Percentiles rank a stretch among this genome's conserved stretches.
These are phyloP conservation scores for Mycena citricolor DNA, from an alignment of 1,284 basidiomycete species.

Conservation along the genomic window DNA sequence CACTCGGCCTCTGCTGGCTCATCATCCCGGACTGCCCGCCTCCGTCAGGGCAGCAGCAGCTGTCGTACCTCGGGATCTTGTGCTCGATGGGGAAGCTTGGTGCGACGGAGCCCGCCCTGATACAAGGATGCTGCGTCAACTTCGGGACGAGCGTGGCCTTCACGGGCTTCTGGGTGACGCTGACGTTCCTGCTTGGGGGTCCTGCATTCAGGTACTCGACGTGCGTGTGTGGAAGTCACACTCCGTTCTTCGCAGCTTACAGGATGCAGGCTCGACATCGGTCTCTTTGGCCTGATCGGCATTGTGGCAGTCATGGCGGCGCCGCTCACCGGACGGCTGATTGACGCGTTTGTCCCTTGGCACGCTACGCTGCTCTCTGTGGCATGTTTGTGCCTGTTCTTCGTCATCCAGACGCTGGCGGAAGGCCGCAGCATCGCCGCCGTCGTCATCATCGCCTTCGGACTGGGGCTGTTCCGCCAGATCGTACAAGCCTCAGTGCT, in stretches of 20 bases:
- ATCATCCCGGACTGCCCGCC: slow-evolving; percentile 70
- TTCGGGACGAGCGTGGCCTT: slow-evolving; percentile 58
- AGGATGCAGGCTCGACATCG: slow-evolving; percentile 54
- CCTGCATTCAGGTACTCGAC: slow-evolving; percentile 65
- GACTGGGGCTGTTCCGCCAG: slow-evolving; percentile 43
- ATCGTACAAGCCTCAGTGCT: slow-evolving; percentile 42
- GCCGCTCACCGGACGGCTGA: slow-evolving; percentile 58
- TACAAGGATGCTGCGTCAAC: slow-evolving; percentile 60
- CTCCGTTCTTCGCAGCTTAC: not conserved
- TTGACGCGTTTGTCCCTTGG: slow-evolving; percentile 68
- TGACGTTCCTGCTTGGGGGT: slow-evolving; percentile 70
- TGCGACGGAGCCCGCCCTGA: slow-evolving; percentile 65
- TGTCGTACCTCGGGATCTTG: slow-evolving; percentile 63
- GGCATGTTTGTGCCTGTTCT: slow-evolving; percentile 43
- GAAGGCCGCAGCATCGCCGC: slow-evolving; percentile 61
- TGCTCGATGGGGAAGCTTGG: slow-evolving; percentile 66
- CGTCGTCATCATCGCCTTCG: slow-evolving; percentile 44
- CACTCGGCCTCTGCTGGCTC: slow-evolving; percentile 54
- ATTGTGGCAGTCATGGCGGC: slow-evolving; percentile 63
- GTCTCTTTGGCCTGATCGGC: slow-evolving; percentile 71
- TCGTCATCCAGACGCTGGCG: slow-evolving; percentile 53
- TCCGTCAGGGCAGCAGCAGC: slow-evolving; percentile 43
- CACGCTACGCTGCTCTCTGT: slow-evolving; percentile 55
- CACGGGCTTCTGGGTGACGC: slow-evolving; percentile 66
- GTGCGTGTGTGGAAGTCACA: slow-evolving; percentile 36